Percentiles rank a stretch among this genome's conserved stretches.
These are phyloP conservation scores for Trichoderma simmonsii DNA, from an alignment of 2,329 filamentous ascomycete species.

Conservation along the genomic window DNA sequence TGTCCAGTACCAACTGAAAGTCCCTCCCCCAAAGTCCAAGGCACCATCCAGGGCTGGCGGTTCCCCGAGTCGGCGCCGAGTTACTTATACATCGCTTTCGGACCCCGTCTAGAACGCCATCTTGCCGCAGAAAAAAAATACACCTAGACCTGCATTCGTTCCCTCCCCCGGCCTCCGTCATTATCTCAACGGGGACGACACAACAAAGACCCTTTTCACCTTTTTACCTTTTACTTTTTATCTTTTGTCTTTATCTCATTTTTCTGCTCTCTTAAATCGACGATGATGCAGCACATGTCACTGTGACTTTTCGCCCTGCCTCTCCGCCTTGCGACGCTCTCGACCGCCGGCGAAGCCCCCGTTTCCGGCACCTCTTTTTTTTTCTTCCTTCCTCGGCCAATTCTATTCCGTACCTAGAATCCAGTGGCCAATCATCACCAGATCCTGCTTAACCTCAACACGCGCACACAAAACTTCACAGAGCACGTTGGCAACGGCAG, in stretches of 20 bases:
- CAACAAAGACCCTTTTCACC: background rate
- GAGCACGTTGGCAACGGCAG: slow-evolving; percentile 16
- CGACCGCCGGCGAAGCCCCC: slow-evolving; percentile 12
- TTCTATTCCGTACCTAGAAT: slow-evolving; percentile 1
- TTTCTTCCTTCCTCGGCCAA: background rate
- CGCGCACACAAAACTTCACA: background rate
- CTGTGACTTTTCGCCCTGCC: slow-evolving; percentile 11
- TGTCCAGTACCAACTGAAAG: background rate
- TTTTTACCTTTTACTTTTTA: background rate
- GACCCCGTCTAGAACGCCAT: slow-evolving; percentile 16
- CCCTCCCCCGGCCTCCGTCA: background rate
- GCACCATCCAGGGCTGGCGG: background rate
- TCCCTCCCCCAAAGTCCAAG: background rate
- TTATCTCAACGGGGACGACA: background rate
- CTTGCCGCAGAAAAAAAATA: slow-evolving; percentile 11
- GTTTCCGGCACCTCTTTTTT: slow-evolving; percentile 4
- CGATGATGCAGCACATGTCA: slow-evolving; percentile 14
- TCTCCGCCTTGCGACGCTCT: slow-evolving; percentile 12
- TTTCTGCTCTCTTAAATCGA: background rate
- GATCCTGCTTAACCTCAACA: background rate
- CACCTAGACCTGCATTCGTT: slow-evolving; percentile 6
- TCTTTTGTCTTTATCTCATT: background rate
- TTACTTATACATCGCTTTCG: slow-evolving; percentile 10
- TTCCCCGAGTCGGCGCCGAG: slow-evolving; percentile 15
- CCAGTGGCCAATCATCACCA: slow-evolving; percentile 6